Base-by-base conservation (phyloP, 1,284 basidiomycete species). In the Laetiporus sulphureus region DNA sequence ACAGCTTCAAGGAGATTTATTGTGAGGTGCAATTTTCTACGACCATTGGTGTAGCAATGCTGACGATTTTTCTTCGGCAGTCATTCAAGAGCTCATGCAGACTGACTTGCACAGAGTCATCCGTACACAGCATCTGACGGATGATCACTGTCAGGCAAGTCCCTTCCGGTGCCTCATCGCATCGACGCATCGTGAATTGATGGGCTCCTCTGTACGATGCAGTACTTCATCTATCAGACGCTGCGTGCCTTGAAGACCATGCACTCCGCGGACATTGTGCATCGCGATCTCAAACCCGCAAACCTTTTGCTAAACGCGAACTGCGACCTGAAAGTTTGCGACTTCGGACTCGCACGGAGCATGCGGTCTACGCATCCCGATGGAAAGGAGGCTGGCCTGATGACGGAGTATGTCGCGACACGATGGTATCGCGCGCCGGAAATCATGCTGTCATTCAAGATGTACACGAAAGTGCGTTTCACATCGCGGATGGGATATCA, bases 41-140 rank as follows among this genome's bases (percentile, higher is more conserved):
- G n/a, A n/a, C n/a, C n/a, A n/a, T n/a, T n/a, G n/a, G n/a, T n/a
- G n/a, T n/a, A n/a, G n/a, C n/a, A n/a, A n/a, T n/a, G n/a, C n/a
- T n/a, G n/a, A n/a, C n/a, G n/a, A n/a, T n/a, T n/a, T n/a, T n/a
- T n/a, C n/a, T n/a, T n/a, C n/a, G 37, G 15, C 44, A 83, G 79
- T 94, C 49, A 84, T 95, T 49, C 88, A 91, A 61, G 90, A 93
- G 62, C 70, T 93, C 37, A 91, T 93, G 80, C 91, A 94, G 60
- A 91, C 87, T 1, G 89, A 93, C 59, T 68, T 94, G 56, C 91
- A 94, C 62, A 80, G 91, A 15, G 90, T 94, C 45, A 91, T 94
- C 57, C 76, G 91, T 34, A 92, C 88, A 2, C 91, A 93, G 58
- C 79, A 87, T 48, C 71, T 94, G 36, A 84, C 82, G 22, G 90